Evolutionary conservation across 257 asterid genomes (phyloP).

Genomic region (Lavandula angustifolia): DNA sequence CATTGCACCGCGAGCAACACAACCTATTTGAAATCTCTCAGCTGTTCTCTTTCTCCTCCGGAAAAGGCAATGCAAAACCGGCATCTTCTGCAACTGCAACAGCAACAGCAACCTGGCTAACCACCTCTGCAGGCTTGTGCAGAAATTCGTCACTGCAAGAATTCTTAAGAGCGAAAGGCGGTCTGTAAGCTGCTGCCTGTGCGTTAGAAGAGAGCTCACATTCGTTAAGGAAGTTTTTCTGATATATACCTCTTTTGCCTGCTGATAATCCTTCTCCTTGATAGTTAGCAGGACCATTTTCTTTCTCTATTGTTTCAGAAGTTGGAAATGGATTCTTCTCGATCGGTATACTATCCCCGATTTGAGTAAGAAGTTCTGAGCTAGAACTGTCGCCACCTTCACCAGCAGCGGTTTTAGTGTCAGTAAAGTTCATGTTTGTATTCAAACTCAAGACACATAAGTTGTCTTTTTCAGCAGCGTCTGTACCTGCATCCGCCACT

Average conservation of each 20-base stretch:
- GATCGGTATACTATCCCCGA: constrained; percentile 19
- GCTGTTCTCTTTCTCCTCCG: constrained; percentile 45
- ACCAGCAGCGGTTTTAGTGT: constrained; percentile 25
- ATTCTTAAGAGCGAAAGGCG: constrained; percentile 49
- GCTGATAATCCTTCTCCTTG: constrained; percentile 24
- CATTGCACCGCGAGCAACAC: not conserved
- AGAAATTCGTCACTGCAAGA: constrained; percentile 23
- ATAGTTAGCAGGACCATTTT: constrained; percentile 29
- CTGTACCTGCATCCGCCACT: not conserved
- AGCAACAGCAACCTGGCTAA: constrained; percentile 25
- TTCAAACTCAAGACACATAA: constrained; percentile 27
- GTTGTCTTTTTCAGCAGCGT: constrained; percentile 19
- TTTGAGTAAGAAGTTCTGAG: constrained; percentile 23
- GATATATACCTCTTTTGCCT: constrained; percentile 9
- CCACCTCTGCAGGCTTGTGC: constrained; percentile 35
- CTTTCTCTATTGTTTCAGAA: constrained; percentile 33
- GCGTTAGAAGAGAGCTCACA: constrained; percentile 15
- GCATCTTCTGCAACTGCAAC: constrained; percentile 34
- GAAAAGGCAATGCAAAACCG: constrained; percentile 30
- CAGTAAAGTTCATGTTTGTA: constrained; percentile 21
- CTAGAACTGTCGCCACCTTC: constrained; percentile 28
- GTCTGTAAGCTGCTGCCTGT: constrained; percentile 33
- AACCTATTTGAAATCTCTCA: constrained; percentile 7
- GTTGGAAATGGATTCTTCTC: constrained; percentile 26
- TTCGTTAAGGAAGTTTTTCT: constrained; percentile 10